phyloP scores from a whole-genome alignment of 1,284 basidiomycete genomes.

The Ustilago sp. region DNA sequence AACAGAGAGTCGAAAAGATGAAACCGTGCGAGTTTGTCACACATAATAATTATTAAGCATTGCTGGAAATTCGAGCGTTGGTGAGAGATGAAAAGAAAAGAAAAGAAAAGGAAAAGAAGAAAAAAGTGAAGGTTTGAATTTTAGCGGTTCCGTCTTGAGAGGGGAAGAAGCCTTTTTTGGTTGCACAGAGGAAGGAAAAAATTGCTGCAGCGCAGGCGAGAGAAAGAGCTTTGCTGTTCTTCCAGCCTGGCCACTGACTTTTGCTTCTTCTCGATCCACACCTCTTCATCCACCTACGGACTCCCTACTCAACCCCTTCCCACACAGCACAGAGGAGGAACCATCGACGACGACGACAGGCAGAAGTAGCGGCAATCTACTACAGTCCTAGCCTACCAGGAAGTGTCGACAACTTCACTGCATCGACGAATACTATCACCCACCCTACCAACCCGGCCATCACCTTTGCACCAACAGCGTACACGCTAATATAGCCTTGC shows the following conservation, averaged over 20 bases:
- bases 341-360: background rate
- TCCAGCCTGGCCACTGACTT: constrained; percentile 6
- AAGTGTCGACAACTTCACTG: constrained; percentile 4
- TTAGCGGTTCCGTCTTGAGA: background rate
- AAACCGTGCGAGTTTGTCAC: constrained; percentile 17
- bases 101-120: constrained; percentile 3
- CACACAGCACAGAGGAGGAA: constrained; percentile 2
- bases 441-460: background rate
- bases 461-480: background rate
- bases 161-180: background rate
- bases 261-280: constrained; percentile 1
- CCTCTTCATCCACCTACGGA: background rate
- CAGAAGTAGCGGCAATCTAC: constrained; percentile 6
- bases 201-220: constrained; percentile 9
- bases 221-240: constrained; percentile 2
- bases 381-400: constrained; percentile 5
- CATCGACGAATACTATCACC: background rate
- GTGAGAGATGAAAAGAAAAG: constrained; percentile 26
- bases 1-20: background rate
- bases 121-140: constrained; percentile 16
- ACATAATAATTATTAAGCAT: constrained; percentile 31
- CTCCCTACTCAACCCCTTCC: constrained; percentile 4
- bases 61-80: background rate
- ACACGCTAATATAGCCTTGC: constrained; percentile 7
- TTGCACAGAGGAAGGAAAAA: constrained; percentile 20